Evolutionary conservation across 23 red algal species (phyloP).

Genomic region (Gracilaria gracilis): DNA sequence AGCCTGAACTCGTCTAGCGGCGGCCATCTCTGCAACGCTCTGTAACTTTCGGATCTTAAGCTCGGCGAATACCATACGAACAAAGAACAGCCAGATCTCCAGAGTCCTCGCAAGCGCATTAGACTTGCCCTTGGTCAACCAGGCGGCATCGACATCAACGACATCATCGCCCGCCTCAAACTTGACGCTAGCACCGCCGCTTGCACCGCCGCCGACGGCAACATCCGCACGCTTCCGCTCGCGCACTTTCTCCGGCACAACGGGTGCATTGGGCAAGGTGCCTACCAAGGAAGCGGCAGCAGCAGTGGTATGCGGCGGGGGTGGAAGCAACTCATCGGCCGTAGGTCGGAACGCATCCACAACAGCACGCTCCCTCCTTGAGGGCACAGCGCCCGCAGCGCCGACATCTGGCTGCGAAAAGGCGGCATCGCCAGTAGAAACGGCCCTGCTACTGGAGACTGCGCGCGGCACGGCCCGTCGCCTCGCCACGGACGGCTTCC

Average conservation of each 20-base stretch:
- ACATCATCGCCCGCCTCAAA: background rate
- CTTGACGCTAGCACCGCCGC: background rate
- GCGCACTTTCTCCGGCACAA: no score
- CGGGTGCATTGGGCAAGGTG: background rate
- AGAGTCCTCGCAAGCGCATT: slow-evolving; percentile 23
- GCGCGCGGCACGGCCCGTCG: background rate
- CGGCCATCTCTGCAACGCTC: slow-evolving; percentile 27
- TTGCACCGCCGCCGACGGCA: background rate
- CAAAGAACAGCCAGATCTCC: slow-evolving; percentile 91
- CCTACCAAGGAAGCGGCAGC: background rate
- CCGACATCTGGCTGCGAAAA: background rate
- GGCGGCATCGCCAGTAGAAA: background rate
- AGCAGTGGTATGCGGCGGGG: background rate
- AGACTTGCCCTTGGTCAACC: background rate
- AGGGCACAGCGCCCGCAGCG: background rate
- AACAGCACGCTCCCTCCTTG: slow-evolving; percentile 1
- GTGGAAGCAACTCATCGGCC: background rate
- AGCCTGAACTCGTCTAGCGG: slow-evolving; percentile 31
- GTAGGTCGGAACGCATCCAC: slow-evolving; percentile 27
- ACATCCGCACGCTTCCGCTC: no score
- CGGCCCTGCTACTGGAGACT: background rate
- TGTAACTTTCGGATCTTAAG: slow-evolving; percentile 59
- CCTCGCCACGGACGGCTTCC: no score
- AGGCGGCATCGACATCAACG: slow-evolving; percentile 20
- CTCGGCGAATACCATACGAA: slow-evolving; percentile 66